Percentiles rank a stretch among this genome's conserved stretches.
These are phyloP conservation scores for Asparagopsis taxiformis DNA, from an alignment of 31 red algal genomes.

Conservation along the genomic window DNA sequence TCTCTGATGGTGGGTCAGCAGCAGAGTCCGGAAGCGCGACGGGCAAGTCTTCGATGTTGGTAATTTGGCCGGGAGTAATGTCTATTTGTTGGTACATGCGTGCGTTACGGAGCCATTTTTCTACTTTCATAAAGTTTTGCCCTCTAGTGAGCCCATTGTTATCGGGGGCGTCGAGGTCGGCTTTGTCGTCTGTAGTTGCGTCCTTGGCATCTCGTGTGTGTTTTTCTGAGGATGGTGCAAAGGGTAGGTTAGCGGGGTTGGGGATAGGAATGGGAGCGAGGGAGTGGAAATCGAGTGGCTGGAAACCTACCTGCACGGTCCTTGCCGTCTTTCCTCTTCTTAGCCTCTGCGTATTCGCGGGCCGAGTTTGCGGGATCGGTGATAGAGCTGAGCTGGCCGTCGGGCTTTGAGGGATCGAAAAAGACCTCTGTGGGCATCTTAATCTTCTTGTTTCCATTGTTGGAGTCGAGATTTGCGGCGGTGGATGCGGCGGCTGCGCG, in stretches of 20 bases:
- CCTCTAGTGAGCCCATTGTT: conserved; percentile 63
- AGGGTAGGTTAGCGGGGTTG: neutral
- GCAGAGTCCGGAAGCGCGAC: neutral
- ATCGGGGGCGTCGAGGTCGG: conserved; percentile 44
- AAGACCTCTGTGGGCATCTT: conserved; percentile 54
- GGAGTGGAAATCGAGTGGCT: neutral
- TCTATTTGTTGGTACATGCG: conserved; percentile 46
- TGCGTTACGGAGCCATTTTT: conserved; percentile 46
- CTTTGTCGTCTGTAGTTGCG: conserved; percentile 1
- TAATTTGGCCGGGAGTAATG: conserved; percentile 33
- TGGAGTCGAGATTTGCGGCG: neutral
- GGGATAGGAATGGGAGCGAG: neutral
- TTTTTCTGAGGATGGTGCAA: neutral
- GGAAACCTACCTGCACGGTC: conserved; percentile 42
- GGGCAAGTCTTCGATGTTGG: conserved; percentile 46
- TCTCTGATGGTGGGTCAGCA: conserved; percentile 55
- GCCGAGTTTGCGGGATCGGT: conserved; percentile 39
- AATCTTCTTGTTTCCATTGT: conserved; percentile 36
- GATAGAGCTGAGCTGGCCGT: conserved; percentile 48
- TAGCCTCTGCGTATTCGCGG: conserved; percentile 20
- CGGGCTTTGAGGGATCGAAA: conserved; percentile 53
- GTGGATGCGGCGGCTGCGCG: conserved; percentile 18
- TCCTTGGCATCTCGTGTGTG: conserved; percentile 4
- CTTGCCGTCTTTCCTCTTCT: conserved; percentile 53
- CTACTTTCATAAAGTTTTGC: conserved; percentile 71